Base-by-base conservation (phyloP, 164 flowering plant species). In the Aristolochia californica region DNA sequence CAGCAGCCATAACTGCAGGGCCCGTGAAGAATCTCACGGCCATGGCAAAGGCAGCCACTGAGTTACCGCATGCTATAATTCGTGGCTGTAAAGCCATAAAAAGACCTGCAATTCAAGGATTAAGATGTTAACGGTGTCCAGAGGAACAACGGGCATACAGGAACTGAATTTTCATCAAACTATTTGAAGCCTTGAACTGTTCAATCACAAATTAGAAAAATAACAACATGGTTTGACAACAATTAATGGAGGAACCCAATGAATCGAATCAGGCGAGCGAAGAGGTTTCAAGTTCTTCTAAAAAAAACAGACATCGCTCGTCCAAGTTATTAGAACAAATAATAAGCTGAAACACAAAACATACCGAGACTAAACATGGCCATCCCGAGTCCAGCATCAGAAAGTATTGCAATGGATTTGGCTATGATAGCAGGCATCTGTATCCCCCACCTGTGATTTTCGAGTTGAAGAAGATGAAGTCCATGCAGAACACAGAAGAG, bases 291-390 rank as follows among this genome's bases (percentile, higher is more conserved):
- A n/a, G n/a, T n/a, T n/a, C n/a, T n/a, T n/a, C n/a, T n/a, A n/a
- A n/a, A n/a, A n/a, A n/a, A n/a, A n/a, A n/a, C n/a, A n/a, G n/a
- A n/a, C n/a, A n/a, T n/a, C n/a, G n/a, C n/a, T n/a, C n/a, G n/a
- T n/a, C n/a, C n/a, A n/a, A n/a, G n/a, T n/a, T n/a, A n/a, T n/a
- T n/a, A n/a, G n/a, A n/a, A n/a, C n/a, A n/a, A n/a, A n/a, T n/a
- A n/a, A n/a, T n/a, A n/a, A n/a, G n/a, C 4, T 2, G 30, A 28
- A 28, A 28, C 30, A 28, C 30, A 28, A 49, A 7, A n/a, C 67
- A 8, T 74, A 91, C 98, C 98, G 45, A 91, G 91, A 70, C 98
- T 91, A 64, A 91, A 91, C 98, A 91, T 91, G 47, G 98, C 98
- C 98, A 91, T 91, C 60, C 98, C 98, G 21, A 91, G 87, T 50